Conservation (phyloP, 345 rosid genomes). For the Populus ilicifolia region DNA sequence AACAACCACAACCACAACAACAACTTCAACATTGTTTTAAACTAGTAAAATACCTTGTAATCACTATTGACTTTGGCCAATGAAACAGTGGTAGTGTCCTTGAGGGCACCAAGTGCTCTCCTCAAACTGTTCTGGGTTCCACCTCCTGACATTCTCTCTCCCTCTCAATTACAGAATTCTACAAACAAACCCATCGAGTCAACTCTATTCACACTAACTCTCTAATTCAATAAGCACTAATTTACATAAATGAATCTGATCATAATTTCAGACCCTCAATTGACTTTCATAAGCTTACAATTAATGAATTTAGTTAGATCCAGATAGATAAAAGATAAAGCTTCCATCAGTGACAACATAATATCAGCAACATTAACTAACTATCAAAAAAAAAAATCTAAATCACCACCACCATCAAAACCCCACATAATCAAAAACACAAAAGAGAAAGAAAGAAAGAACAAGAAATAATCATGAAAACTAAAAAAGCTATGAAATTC, state of each 20-base stretch:
- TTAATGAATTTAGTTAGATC: not conserved
- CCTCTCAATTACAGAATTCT: conserved; percentile 39
- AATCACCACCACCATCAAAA: not conserved
- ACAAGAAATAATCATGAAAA: not conserved
- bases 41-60: conserved; percentile 58
- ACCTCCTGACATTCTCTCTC: conserved; percentile 66
- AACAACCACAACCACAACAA: not conserved
- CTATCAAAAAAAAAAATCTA: not conserved
- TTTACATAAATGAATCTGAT: not conserved
- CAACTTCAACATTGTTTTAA: not conserved
- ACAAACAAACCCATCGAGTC: conserved; percentile 14
- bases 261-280: not conserved
- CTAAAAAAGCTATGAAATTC: not conserved
- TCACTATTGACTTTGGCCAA: conserved; percentile 97
- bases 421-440: not conserved
- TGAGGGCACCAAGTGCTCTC: conserved; percentile 92
- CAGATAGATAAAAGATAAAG: not conserved
- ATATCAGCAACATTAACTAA: not conserved
- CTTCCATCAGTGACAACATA: not conserved
- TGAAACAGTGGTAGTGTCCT: conserved; percentile 94
- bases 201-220: not conserved
- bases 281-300: not conserved
- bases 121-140: conserved; percentile 87
- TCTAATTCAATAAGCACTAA: not conserved
- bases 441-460: not conserved